Conservation (phyloP, 495 filamentous ascomycete species). For the Annulohypoxylon stygium region DNA sequence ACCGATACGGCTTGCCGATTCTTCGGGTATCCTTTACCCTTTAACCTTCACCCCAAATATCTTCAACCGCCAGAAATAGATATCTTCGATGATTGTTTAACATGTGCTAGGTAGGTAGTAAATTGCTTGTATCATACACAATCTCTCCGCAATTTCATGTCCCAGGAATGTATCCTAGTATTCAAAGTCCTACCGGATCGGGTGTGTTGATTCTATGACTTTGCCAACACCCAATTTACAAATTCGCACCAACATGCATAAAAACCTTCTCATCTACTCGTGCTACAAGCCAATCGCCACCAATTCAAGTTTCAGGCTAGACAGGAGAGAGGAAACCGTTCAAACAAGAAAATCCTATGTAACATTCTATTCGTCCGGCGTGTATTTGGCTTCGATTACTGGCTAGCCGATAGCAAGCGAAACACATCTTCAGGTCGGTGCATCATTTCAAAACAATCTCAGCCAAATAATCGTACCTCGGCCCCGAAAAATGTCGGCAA, state of each 20-base stretch:
- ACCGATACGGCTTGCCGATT: conserved; percentile 26
- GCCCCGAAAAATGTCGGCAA: conserved; percentile 23
- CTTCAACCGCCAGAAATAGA: not conserved
- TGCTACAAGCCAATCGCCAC: conserved; percentile 1
- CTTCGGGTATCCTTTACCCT: conserved; percentile 1
- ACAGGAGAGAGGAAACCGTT: not conserved
- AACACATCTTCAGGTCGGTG: conserved; percentile 13
- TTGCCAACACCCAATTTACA: conserved; percentile 6
- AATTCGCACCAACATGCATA: conserved; percentile 44
- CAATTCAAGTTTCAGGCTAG: not conserved
- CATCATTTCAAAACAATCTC: conserved; percentile 14
- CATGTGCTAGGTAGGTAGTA: not conserved
- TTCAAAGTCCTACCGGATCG: not conserved
- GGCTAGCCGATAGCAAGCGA: conserved; percentile 5
- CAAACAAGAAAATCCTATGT: conserved; percentile 22
- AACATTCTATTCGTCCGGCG: conserved; percentile 18
- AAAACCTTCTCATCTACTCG: not conserved
- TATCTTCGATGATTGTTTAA: not conserved
- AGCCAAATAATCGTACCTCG: conserved; percentile 17
- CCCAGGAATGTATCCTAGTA: not conserved
- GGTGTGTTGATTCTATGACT: conserved; percentile 1
- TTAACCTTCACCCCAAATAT: not conserved
- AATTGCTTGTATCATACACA: not conserved
- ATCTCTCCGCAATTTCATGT: conserved; percentile 16
- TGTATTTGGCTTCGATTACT: conserved; percentile 7